A percentile compares a stretch with the other conserved stretches of the same genome.
phyloP scores from a whole-genome alignment of 441 rosid species.

The Croton setiger region DNA sequence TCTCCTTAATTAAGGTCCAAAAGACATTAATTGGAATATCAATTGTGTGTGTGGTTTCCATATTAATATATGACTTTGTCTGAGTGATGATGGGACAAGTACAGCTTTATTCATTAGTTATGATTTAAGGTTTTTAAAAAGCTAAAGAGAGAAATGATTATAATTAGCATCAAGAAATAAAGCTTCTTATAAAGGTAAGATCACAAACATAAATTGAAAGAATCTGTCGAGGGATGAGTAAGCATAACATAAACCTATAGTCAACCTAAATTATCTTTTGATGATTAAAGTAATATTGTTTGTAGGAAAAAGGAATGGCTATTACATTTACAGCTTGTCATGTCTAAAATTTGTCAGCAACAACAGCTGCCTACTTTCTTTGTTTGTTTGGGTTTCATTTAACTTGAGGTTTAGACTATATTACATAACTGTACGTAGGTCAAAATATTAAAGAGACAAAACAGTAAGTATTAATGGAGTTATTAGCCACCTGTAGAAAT shows the following conservation, averaged over 20 bases:
- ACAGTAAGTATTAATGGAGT: neutral
- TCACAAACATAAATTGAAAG: slow-evolving; percentile 6
- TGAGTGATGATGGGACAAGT: slow-evolving; percentile 4
- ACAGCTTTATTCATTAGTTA: slow-evolving; percentile 15
- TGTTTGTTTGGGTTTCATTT: neutral
- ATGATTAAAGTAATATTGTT: slow-evolving; percentile 16
- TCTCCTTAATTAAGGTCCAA: too few species aligned
- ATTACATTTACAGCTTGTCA: slow-evolving; percentile 6
- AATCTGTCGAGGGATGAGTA: slow-evolving; percentile 14
- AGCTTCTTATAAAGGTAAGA: neutral
- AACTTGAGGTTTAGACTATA: slow-evolving; percentile 3
- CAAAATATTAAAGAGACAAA: neutral
- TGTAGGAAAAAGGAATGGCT: neutral
- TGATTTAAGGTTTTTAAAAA: slow-evolving; percentile 19
- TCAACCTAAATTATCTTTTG: slow-evolving; percentile 21
- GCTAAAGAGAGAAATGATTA: slow-evolving; percentile 16
- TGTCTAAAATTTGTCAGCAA: slow-evolving; percentile 4
- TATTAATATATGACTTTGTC: neutral
- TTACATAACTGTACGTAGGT: neutral
- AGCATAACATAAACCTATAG: slow-evolving; percentile 16
- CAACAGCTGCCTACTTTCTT: neutral
- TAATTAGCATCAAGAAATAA: slow-evolving; percentile 5
- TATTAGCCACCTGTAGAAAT: neutral
- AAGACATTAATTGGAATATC: too few species aligned
- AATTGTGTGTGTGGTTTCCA: too few species aligned